Percentiles rank a stretch among this genome's conserved stretches.
phyloP scores from a whole-genome alignment of 331 rosid species.

The Malus hybrid region DNA sequence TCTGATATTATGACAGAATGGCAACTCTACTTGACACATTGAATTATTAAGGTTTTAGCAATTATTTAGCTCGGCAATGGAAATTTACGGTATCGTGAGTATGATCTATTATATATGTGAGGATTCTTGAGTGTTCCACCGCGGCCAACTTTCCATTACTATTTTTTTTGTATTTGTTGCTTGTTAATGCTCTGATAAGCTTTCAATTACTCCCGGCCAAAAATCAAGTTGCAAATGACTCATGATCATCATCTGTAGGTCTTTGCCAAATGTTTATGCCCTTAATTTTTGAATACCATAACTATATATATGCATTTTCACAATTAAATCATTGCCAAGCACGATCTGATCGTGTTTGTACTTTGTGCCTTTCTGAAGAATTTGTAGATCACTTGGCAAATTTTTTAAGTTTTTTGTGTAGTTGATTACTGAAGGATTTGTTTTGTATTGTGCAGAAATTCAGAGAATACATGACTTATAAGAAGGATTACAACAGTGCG shows the following conservation, averaged over 20 bases:
- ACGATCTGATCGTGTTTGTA: not conserved
- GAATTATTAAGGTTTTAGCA: not conserved
- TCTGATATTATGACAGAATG: not conserved
- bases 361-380: not conserved
- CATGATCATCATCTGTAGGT: not conserved
- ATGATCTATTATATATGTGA: not conserved
- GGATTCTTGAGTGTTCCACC: not conserved
- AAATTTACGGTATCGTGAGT: not conserved
- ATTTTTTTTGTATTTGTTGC: not conserved
- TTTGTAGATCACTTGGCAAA: not conserved
- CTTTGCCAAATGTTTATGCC: not conserved
- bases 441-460: conserved; percentile 58
- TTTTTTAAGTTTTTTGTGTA: not conserved
- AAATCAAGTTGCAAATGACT: not conserved
- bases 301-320: not conserved
- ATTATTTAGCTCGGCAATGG: not conserved
- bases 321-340: not conserved
- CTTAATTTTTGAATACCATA: not conserved
- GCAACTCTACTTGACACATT: not conserved
- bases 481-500: conserved; percentile 75
- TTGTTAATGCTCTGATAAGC: not conserved
- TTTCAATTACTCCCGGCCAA: not conserved
- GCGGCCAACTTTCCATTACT: not conserved
- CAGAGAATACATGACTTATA: conserved; percentile 74
- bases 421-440: not conserved